These are phyloP conservation scores for Rhizopus sp. DNA, from an alignment of 371 early-diverging fungal genomes.

Conservation along the genomic window DNA sequence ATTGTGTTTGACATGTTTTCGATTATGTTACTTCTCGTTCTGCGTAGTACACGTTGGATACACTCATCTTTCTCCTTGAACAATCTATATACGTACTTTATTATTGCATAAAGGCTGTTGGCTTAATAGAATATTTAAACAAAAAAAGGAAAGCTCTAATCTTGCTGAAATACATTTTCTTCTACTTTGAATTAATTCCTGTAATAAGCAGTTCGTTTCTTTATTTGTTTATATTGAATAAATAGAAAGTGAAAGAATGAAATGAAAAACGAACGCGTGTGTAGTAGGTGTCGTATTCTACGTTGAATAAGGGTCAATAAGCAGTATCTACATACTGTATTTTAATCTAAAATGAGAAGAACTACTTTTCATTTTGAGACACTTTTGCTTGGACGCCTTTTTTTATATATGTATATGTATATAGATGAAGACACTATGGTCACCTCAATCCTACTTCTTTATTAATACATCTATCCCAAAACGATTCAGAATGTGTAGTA, in stretches of 20 bases:
- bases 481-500: no score
- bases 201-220: neutral
- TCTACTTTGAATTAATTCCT: neutral
- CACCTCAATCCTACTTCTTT: no score
- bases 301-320: no score
- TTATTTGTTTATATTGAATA: neutral
- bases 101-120: conserved; percentile 4
- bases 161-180: conserved; percentile 3
- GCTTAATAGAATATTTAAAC: conserved; percentile 7
- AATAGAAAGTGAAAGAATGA: conserved; percentile 7
- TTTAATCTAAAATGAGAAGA: no score
- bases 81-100: conserved; percentile 1
- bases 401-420: no score
- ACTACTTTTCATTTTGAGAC: no score
- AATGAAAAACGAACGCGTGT: no score
- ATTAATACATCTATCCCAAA: no score
- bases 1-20: conserved; percentile 8
- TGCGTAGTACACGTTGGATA: conserved; percentile 1
- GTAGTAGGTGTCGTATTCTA: no score
- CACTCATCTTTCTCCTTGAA: conserved; percentile 4
- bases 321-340: no score
- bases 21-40: conserved; percentile 3
- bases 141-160: conserved; percentile 5
- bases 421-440: no score
- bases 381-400: no score